phyloP scores from a whole-genome alignment of 1,284 basidiomycete genomes.

The Ustilago hordei region DNA sequence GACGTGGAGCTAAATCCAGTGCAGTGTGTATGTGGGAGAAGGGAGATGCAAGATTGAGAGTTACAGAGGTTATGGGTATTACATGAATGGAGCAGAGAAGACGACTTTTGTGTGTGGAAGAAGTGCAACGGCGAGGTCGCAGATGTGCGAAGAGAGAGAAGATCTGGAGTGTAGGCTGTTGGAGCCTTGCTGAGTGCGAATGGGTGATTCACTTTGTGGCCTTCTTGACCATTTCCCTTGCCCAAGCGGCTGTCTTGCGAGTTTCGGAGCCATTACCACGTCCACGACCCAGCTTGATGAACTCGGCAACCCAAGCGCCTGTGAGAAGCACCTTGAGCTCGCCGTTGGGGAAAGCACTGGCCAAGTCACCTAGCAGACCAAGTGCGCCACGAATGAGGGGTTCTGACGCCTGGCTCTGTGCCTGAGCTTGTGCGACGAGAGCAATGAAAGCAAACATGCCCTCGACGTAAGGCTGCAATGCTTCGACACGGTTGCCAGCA shows the following conservation, averaged over 20 bases:
- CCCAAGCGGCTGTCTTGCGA: conserved; percentile 74
- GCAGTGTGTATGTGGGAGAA: conserved; percentile 1
- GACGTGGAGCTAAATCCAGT: conserved; percentile 3
- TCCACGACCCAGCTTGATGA: conserved; percentile 76
- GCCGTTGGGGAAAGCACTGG: conserved; percentile 76
- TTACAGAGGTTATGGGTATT: conserved; percentile 25
- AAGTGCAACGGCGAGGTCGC: neutral
- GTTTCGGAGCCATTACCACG: conserved; percentile 72
- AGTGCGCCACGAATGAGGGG: conserved; percentile 80
- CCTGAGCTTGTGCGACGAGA: conserved; percentile 81
- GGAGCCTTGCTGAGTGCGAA: conserved; percentile 12
- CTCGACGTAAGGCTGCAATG: conserved; percentile 81
- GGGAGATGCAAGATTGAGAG: neutral
- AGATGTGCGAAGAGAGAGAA: neutral
- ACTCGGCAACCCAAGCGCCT: conserved; percentile 82
- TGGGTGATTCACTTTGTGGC: conserved; percentile 31
- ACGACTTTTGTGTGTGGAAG: conserved; percentile 6
- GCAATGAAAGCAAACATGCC: conserved; percentile 85
- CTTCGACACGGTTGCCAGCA: conserved; percentile 78
- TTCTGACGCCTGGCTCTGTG: conserved; percentile 78
- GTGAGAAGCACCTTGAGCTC: conserved; percentile 78
- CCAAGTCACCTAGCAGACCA: conserved; percentile 91
- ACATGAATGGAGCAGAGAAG: conserved; percentile 29
- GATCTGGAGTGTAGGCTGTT: conserved; percentile 18
- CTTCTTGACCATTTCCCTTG: conserved; percentile 71